Conservation (phyloP, 768 basidiomycete species). For the Coprinopsis sp. region DNA sequence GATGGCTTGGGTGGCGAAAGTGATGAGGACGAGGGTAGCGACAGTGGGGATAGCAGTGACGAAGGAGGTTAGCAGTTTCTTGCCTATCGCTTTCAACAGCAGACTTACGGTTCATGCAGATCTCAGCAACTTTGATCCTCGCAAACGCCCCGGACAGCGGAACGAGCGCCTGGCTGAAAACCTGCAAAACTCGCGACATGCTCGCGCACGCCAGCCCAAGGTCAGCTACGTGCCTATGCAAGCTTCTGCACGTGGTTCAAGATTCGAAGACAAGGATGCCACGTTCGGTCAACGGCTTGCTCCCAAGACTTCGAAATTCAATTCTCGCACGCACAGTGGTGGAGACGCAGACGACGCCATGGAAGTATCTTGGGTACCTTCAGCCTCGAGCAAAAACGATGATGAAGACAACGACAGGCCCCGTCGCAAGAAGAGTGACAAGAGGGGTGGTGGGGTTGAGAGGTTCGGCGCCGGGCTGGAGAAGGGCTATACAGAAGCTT, state of each 20-base stretch:
- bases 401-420: slow-evolving; percentile 27
- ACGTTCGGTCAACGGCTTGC: slow-evolving; percentile 70
- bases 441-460: slow-evolving; percentile 73
- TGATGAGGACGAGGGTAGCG: slow-evolving; percentile 32
- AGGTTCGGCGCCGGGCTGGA: slow-evolving; percentile 88
- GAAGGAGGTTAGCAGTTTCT: slow-evolving; percentile 44
- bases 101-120: slow-evolving; percentile 28
- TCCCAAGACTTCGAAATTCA: slow-evolving; percentile 16
- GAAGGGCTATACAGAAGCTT: slow-evolving; percentile 55
- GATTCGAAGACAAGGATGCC: slow-evolving; percentile 41
- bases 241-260: slow-evolving; percentile 30
- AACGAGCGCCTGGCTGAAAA: slow-evolving; percentile 41
- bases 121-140: slow-evolving; percentile 47
- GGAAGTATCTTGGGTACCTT: slow-evolving; percentile 84
- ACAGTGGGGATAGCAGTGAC: slow-evolving; percentile 44
- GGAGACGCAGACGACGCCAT: slow-evolving; percentile 56
- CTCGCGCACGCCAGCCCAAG: slow-evolving; percentile 37
- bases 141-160: slow-evolving; percentile 43
- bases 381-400: slow-evolving; percentile 33
- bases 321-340: slow-evolving; percentile 5
- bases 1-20: slow-evolving; percentile 44
- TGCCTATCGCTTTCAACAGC: slow-evolving; percentile 8
- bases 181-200: slow-evolving; percentile 38
- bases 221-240: slow-evolving; percentile 67
- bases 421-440: slow-evolving; percentile 34